phyloP scores from a whole-genome alignment of 78 protist genomes.

The Pigoraptor vietnamica region DNA sequence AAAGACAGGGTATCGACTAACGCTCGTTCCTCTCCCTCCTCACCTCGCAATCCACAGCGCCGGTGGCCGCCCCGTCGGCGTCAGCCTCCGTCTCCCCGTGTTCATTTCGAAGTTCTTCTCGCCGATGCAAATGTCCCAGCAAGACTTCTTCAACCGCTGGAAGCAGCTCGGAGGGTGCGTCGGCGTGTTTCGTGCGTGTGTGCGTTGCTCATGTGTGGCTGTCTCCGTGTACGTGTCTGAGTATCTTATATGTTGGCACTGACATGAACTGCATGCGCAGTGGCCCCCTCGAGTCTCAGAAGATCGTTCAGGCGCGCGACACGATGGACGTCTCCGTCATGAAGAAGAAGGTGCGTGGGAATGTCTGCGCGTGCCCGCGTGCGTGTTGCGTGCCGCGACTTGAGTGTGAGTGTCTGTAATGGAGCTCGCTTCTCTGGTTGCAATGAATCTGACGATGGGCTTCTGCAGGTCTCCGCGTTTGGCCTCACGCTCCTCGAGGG shows the following conservation, averaged over 20 bases:
- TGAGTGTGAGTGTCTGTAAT: background rate
- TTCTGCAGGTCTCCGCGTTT: background rate
- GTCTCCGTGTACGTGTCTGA: background rate
- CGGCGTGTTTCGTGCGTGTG: background rate
- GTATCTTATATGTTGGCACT: no score
- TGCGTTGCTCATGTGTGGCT: background rate
- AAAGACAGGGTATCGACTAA: no score
- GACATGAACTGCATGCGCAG: no score
- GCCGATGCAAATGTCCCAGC: constrained; percentile 31
- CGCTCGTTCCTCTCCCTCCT: no score
- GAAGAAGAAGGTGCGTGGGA: background rate
- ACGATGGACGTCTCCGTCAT: constrained; percentile 29
- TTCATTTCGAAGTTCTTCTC: constrained; percentile 43
- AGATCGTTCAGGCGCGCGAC: constrained; percentile 31
- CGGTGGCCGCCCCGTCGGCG: constrained; percentile 31
- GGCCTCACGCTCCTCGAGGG: constrained; percentile 33
- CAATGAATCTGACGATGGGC: background rate
- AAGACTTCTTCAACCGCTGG: constrained; percentile 56
- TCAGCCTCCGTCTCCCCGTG: constrained; percentile 44
- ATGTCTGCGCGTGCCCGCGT: background rate
- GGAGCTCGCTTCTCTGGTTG: constrained; percentile 1
- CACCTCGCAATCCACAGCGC: no score
- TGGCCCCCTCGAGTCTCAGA: constrained; percentile 48
- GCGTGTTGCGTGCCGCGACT: background rate
- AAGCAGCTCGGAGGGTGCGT: constrained; percentile 38